Base-by-base conservation (phyloP, 306 rosid genomes). In the Luffa acutangula region DNA sequence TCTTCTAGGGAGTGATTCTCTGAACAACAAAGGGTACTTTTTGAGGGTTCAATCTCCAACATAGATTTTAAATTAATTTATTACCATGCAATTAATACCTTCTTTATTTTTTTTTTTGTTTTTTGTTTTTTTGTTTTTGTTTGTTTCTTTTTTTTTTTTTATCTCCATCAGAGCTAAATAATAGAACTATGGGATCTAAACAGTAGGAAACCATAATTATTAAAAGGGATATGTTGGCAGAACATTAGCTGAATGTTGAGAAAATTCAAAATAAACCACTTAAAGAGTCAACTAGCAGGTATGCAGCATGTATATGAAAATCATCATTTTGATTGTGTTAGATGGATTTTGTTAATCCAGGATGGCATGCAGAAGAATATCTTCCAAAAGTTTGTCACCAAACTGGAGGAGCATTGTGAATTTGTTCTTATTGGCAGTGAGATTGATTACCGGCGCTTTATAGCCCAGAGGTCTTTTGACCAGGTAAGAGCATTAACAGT, bases 331-430 rank as follows among this genome's bases (percentile, higher is more conserved):
- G 49, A 75, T 36, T 54, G 45, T 15, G 20, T 52, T 13, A 1
- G 78, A 36, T 9, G 64, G 60, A 79, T 60, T 73, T 82, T 75
- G 72, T 73, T 80, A 53, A 49, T 83, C 71, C 91, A 94, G 97
- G 97, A 93, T 81, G 93, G 93, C 58, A 94, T 94, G 98, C 97
- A 91, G 81, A 80, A 69, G 80, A 91, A 92, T 82, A 85, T 92
- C 79, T 94, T 94, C 83, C 86, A 84, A 65, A 87, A 91, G 41
- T 93, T 94, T 65, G 78, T 94, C 59, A 58, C 87, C 78, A 91
- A 92, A 83, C 86, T 94, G 89, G 88, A 85, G 66, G 69, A 88
- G 78, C 98, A 92, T 78, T 92, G 97, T 83, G 85, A 92, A 79
- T 88, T 79, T 67, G 89, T 91, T 82, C 82, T 88, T 48, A 83